A percentile compares a stretch with the other conserved stretches of the same genome.
Evolutionary conservation across 495 filamentous ascomycete species (phyloP).

Genomic region (Aspergillus sclerotioniger): DNA sequence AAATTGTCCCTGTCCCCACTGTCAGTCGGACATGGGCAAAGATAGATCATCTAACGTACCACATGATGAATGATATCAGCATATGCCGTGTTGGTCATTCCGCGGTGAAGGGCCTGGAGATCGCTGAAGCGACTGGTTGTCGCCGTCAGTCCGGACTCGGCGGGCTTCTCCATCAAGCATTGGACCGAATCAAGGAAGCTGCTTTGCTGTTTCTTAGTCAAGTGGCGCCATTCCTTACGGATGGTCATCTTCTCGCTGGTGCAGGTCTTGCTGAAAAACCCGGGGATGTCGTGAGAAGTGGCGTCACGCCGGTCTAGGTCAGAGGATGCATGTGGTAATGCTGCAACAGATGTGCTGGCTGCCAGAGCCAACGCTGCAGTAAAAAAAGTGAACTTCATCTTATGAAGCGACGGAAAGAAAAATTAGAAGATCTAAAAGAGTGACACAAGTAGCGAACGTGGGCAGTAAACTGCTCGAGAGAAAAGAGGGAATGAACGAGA

Average conservation of each 20-base stretch:
- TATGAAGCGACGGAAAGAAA: neutral
- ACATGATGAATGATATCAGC: conserved; percentile 20
- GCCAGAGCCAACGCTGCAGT: conserved; percentile 4
- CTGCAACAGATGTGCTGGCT: conserved; percentile 4
- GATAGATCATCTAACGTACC: conserved; percentile 1
- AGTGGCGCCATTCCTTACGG: conserved; percentile 35
- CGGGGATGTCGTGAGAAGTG: neutral
- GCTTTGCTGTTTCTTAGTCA: conserved; percentile 23
- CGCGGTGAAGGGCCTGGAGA: conserved; percentile 19
- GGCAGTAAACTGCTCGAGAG: too few species aligned
- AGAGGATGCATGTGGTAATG: neutral
- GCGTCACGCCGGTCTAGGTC: neutral
- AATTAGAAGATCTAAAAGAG: neutral
- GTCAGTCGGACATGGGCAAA: neutral
- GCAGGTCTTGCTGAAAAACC: conserved; percentile 11
- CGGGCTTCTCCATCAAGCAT: conserved; percentile 25
- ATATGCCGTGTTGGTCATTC: conserved; percentile 17
- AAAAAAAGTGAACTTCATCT: neutral
- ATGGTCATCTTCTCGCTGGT: conserved; percentile 18
- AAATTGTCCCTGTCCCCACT: conserved; percentile 26
- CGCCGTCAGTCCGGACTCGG: conserved; percentile 14
- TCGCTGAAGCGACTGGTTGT: conserved; percentile 19
- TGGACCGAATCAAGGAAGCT: conserved; percentile 26
- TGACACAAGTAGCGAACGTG: neutral
- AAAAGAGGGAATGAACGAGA: neutral